Evolutionary conservation across 2,329 filamentous ascomycete genomes (phyloP).

Genomic region (Fusarium sp.): DNA sequence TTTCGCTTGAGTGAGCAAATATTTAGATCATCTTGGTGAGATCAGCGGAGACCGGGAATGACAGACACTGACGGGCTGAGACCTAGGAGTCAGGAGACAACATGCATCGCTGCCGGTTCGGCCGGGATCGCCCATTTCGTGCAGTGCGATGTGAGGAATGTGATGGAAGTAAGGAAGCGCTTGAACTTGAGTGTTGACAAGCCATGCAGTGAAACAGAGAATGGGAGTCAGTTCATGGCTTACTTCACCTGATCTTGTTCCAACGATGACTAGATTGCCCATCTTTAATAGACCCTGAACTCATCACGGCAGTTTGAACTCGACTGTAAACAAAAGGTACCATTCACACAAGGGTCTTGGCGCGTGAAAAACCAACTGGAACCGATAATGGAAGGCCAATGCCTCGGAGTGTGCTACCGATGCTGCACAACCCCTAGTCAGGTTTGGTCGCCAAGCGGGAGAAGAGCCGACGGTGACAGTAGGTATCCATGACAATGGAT

Average conservation of each 20-base stretch:
- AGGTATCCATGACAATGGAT: background rate
- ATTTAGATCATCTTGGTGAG: constrained; percentile 9
- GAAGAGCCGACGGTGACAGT: constrained; percentile 4
- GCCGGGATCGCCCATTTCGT: constrained; percentile 29
- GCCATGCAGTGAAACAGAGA: constrained; percentile 14
- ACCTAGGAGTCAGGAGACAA: background rate
- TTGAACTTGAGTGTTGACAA: background rate
- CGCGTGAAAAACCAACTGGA: constrained; percentile 1
- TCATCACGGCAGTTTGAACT: constrained; percentile 5
- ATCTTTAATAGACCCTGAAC: background rate
- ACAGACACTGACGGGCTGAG: background rate
- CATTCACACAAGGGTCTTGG: background rate
- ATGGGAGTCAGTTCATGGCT: background rate
- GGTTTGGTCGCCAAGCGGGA: constrained; percentile 30
- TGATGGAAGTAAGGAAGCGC: constrained; percentile 15
- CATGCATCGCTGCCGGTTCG: constrained; percentile 7
- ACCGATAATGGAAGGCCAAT: constrained; percentile 10
- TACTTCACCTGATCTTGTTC: background rate
- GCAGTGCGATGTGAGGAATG: constrained; percentile 28
- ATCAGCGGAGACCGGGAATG: constrained; percentile 19
- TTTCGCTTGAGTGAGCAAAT: constrained; percentile 17
- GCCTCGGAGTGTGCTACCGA: constrained; percentile 9
- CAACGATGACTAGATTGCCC: background rate
- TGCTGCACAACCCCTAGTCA: constrained; percentile 6
- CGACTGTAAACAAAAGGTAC: background rate